Evolutionary conservation across 768 basidiomycete species (phyloP).

Genomic region (Lactarius hatsudake): DNA sequence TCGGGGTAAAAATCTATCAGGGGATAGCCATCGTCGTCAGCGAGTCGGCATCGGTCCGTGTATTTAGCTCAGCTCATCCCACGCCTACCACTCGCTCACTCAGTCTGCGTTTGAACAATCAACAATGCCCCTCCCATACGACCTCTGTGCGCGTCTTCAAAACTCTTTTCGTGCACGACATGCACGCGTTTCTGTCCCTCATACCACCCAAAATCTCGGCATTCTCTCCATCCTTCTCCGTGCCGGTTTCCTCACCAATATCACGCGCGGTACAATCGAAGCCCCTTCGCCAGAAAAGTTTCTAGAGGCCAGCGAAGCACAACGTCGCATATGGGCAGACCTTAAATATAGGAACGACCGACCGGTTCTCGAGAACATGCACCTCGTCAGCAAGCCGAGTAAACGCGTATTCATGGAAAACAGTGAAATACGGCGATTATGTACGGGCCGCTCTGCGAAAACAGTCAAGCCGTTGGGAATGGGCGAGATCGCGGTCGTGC

Average conservation of each 20-base stretch:
- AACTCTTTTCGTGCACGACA: slow-evolving; percentile 91
- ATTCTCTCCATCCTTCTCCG: slow-evolving; percentile 92
- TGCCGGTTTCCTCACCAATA: slow-evolving; percentile 77
- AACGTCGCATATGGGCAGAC: slow-evolving; percentile 87
- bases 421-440: slow-evolving; percentile 71
- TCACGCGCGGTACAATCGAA: slow-evolving; percentile 75
- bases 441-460: slow-evolving; percentile 78
- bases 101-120: not conserved
- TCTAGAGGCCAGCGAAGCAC: slow-evolving; percentile 51
- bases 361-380: slow-evolving; percentile 78
- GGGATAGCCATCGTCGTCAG: not conserved
- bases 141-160: slow-evolving; percentile 87
- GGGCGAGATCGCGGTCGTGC: slow-evolving; percentile 90
- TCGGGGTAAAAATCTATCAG: not conserved
- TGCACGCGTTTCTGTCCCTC: slow-evolving; percentile 69
- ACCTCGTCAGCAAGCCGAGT: slow-evolving; percentile 81
- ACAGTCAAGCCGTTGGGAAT: slow-evolving; percentile 81
- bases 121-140: slow-evolving; percentile 62
- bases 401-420: slow-evolving; percentile 73
- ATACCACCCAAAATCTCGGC: slow-evolving; percentile 86
- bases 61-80: slow-evolving; percentile 1
- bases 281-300: slow-evolving; percentile 67
- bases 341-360: slow-evolving; percentile 92
- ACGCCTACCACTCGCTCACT: not conserved
- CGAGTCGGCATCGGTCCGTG: not conserved